Percentiles rank a stretch among this genome's conserved stretches.
phyloP scores from a whole-genome alignment of 805 yeast species.

The Blastobotrys attinorum region DNA sequence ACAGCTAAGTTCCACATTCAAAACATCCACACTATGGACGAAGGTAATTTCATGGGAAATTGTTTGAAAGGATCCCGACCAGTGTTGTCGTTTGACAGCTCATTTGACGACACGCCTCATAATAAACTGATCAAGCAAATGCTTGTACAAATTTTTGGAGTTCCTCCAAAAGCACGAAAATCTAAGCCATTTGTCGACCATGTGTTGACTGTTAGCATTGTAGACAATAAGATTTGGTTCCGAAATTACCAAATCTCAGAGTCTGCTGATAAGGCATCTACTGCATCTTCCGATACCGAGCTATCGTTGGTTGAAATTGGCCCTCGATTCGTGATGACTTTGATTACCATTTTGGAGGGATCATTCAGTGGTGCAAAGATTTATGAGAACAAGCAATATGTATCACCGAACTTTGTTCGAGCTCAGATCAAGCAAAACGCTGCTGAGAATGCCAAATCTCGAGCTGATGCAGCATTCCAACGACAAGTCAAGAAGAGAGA shows the following conservation, averaged over 20 bases:
- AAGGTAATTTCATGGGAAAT: conserved; percentile 92
- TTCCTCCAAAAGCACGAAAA: conserved; percentile 88
- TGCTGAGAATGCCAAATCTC: conserved; percentile 67
- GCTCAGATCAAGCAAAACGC: conserved; percentile 76
- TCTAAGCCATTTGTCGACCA: conserved; percentile 93
- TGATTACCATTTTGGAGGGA: conserved; percentile 87
- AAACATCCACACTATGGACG: conserved; percentile 93
- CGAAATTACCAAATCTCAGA: conserved; percentile 87
- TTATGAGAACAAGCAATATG: conserved; percentile 93
- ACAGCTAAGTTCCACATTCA: conserved; percentile 89
- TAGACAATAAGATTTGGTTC: conserved; percentile 91
- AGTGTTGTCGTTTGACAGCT: conserved; percentile 73
- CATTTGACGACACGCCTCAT: conserved; percentile 67
- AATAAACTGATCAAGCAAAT: conserved; percentile 72
- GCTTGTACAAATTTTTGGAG: conserved; percentile 80
- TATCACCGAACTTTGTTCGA: conserved; percentile 91
- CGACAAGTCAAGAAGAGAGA: conserved; percentile 71
- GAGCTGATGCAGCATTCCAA: conserved; percentile 73
- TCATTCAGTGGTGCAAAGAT: conserved; percentile 97
- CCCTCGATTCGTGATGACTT: conserved; percentile 89
- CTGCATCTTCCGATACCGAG: conserved; percentile 39
- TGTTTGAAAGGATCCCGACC: conserved; percentile 95
- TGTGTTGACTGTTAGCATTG: conserved; percentile 85
- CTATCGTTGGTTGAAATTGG: conserved; percentile 88
- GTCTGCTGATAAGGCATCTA: conserved; percentile 28